Conservation (phyloP, 2,329 filamentous ascomycete genomes). For the Apiospora arundinis region DNA sequence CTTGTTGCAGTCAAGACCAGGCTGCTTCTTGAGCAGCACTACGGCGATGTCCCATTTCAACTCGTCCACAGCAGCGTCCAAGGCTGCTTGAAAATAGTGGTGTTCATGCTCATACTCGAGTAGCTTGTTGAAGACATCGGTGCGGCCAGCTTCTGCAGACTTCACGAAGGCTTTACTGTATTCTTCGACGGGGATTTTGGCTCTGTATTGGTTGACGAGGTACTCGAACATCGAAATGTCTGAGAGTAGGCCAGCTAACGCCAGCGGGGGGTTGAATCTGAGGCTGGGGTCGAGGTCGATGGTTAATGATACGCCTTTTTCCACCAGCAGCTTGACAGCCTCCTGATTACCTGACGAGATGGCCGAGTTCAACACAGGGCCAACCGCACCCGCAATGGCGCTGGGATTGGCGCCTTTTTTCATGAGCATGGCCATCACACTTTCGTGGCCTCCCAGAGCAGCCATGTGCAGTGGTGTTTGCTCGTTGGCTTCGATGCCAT, state of each 20-base stretch:
- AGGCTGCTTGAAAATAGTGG: slow-evolving; percentile 42
- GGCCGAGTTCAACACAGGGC: slow-evolving; percentile 48
- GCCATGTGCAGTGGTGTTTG: slow-evolving; percentile 49
- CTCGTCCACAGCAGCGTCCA: slow-evolving; percentile 40
- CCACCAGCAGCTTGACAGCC: slow-evolving; percentile 48
- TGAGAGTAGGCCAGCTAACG: slow-evolving; percentile 45
- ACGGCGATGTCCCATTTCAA: slow-evolving; percentile 47
- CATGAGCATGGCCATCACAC: slow-evolving; percentile 48
- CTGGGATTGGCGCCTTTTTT: slow-evolving; percentile 46
- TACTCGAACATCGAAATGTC: slow-evolving; percentile 50
- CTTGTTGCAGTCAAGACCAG: slow-evolving; percentile 42
- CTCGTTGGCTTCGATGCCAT: slow-evolving; percentile 39
- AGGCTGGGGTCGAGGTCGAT: slow-evolving; percentile 37
- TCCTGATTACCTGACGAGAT: slow-evolving; percentile 49
- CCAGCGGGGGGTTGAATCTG: slow-evolving; percentile 42
- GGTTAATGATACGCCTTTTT: slow-evolving; percentile 44
- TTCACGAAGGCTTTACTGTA: slow-evolving; percentile 47
- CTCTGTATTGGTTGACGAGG: slow-evolving; percentile 46
- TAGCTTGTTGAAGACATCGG: slow-evolving; percentile 47
- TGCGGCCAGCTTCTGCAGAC: slow-evolving; percentile 46
- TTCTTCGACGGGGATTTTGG: slow-evolving; percentile 46
- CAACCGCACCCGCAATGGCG: slow-evolving; percentile 35
- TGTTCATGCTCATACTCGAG: slow-evolving; percentile 43
- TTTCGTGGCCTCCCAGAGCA: slow-evolving; percentile 44
- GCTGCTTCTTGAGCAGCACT: slow-evolving; percentile 41